These are phyloP conservation scores for Pythium rishiriense DNA, from an alignment of 352 stramenopile species.

Conservation along the genomic window DNA sequence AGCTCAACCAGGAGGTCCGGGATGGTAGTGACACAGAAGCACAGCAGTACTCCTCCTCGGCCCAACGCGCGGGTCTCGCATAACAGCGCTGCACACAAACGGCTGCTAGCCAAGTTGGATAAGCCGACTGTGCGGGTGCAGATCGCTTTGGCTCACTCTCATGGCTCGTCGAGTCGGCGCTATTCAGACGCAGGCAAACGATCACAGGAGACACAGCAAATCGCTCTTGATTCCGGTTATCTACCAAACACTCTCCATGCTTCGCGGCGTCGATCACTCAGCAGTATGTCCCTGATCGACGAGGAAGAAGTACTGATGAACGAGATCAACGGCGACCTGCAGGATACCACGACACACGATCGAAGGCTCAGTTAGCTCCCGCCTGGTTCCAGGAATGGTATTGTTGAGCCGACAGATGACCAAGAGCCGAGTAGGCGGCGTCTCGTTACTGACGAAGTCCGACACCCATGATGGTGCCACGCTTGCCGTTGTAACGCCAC, in stretches of 20 bases:
- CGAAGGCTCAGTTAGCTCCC: background rate
- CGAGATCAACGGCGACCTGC: background rate
- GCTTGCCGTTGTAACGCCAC: conserved; percentile 70
- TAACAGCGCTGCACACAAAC: background rate
- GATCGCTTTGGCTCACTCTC: background rate
- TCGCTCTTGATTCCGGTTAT: background rate
- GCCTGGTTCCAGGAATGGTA: background rate
- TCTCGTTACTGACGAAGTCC: conserved; percentile 21
- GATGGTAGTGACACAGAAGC: background rate
- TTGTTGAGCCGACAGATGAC: too few relatives aligned
- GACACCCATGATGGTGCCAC: conserved; percentile 69
- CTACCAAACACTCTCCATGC: background rate
- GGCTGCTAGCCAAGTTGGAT: conserved; percentile 14
- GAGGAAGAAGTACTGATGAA: background rate
- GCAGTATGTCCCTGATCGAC: background rate
- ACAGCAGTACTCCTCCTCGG: too few relatives aligned
- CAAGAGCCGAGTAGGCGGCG: too few relatives aligned
- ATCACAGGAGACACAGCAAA: background rate
- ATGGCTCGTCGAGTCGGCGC: background rate
- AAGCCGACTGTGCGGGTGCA: background rate
- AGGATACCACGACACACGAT: background rate
- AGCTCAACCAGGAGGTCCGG: background rate
- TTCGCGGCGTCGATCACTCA: background rate
- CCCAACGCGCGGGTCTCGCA: background rate
- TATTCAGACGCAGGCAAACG: background rate